These are phyloP conservation scores for Trichoderma erinaceum DNA, from an alignment of 495 filamentous ascomycete genomes.

Conservation along the genomic window DNA sequence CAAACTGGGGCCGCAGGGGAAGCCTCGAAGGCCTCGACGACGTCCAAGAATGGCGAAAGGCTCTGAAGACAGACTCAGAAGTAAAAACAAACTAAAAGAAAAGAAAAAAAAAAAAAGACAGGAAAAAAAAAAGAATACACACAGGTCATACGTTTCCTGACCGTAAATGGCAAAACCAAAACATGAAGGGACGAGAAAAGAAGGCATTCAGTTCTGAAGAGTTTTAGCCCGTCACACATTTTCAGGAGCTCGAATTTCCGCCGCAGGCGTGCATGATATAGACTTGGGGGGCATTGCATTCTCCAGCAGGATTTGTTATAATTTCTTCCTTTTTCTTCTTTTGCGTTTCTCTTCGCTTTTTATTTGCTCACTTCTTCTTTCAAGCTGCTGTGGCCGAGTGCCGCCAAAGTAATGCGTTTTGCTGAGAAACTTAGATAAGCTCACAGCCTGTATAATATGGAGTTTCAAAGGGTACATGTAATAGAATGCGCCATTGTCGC, in stretches of 20 bases:
- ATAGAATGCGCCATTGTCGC: slow-evolving; percentile 1
- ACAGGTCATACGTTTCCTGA: no score
- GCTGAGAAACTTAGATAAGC: background rate
- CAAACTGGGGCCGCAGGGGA: slow-evolving; percentile 83
- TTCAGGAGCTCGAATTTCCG: background rate
- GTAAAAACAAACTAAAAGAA: background rate
- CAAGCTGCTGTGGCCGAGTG: background rate
- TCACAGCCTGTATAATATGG: background rate
- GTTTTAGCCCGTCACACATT: background rate
- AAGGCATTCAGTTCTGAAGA: background rate
- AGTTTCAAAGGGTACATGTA: background rate
- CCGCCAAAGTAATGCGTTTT: background rate
- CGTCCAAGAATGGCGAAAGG: slow-evolving; percentile 2
- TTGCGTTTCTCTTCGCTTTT: background rate
- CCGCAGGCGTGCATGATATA: background rate
- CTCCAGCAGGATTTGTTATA: background rate
- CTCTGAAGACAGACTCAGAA: background rate
- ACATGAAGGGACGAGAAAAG: background rate
- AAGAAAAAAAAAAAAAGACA: background rate
- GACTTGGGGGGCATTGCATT: background rate
- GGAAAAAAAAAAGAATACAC: background rate
- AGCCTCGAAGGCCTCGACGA: slow-evolving; percentile 47
- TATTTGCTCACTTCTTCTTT: background rate
- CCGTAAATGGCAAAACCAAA: background rate
- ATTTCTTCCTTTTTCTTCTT: background rate